These are phyloP conservation scores for Tuber magnatum DNA, from an alignment of 495 filamentous ascomycete species.

Conservation along the genomic window DNA sequence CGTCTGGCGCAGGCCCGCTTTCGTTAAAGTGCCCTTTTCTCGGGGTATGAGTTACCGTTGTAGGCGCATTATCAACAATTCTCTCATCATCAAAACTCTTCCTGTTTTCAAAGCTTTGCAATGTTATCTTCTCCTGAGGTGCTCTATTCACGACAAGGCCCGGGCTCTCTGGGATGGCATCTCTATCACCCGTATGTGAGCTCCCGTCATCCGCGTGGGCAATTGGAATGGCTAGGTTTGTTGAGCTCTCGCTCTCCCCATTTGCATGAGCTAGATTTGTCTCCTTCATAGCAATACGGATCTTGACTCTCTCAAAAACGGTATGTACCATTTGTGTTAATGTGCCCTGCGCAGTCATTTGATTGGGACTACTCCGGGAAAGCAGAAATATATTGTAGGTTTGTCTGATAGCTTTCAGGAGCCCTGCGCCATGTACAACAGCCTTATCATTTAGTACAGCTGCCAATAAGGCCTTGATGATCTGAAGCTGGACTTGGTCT, in stretches of 20 bases:
- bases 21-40: constrained; percentile 49
- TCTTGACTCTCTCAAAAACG: constrained; percentile 89
- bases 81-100: constrained; percentile 89
- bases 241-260: constrained; percentile 21
- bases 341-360: constrained; percentile 93
- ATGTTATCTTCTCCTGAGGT: constrained; percentile 67
- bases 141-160: constrained; percentile 38
- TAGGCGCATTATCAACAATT: constrained; percentile 82
- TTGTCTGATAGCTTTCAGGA: constrained; percentile 95
- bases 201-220: constrained; percentile 39
- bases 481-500: constrained; percentile 88
- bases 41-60: constrained; percentile 72
- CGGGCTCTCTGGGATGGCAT: constrained; percentile 39
- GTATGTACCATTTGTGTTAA: constrained; percentile 98
- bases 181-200: constrained; percentile 20
- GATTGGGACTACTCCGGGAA: constrained; percentile 81
- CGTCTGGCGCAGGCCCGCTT: constrained; percentile 49
- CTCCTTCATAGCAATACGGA: constrained; percentile 80
- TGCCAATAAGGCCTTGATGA: constrained; percentile 90
- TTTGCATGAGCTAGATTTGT: constrained; percentile 44
- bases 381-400: constrained; percentile 98
- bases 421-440: constrained; percentile 91
- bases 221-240: constrained; percentile 21
- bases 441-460: constrained; percentile 97
- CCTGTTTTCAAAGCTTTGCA: constrained; percentile 89